Evolutionary conservation across 306 rosid genomes (phyloP).

Genomic region (Lathyrus sativus): DNA sequence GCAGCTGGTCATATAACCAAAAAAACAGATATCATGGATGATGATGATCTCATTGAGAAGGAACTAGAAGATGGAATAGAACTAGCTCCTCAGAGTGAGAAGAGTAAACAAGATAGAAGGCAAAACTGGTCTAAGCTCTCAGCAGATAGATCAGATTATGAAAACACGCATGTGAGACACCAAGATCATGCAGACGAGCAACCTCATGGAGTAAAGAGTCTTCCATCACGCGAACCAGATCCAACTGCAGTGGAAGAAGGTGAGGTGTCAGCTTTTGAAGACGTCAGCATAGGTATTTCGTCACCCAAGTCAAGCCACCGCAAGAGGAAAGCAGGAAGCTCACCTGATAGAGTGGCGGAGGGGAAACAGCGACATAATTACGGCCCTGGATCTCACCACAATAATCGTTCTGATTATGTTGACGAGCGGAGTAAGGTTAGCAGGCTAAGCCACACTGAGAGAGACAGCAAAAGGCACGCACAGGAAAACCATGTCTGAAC

Average conservation of each 20-base stretch:
- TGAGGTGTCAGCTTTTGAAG: constrained; percentile 62
- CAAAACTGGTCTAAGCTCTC: constrained; percentile 76
- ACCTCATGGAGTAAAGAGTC: constrained; percentile 43
- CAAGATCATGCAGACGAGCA: constrained; percentile 61
- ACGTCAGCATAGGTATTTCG: constrained; percentile 43
- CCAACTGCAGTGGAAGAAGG: constrained; percentile 83
- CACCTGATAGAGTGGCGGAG: constrained; percentile 54
- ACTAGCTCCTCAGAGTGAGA: constrained; percentile 73
- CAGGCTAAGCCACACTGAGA: constrained; percentile 58
- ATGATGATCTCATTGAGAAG: constrained; percentile 94
- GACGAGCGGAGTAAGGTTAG: constrained; percentile 54
- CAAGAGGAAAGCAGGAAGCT: constrained; percentile 81
- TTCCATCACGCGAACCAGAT: constrained; percentile 48
- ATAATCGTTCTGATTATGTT: constrained; percentile 46
- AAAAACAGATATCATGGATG: constrained; percentile 79
- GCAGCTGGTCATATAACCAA: constrained; percentile 62
- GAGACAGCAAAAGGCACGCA: constrained; percentile 67
- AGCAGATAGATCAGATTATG: constrained; percentile 60
- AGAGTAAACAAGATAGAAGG: constrained; percentile 71
- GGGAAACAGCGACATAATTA: constrained; percentile 63
- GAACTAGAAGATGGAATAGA: constrained; percentile 97
- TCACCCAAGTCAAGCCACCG: constrained; percentile 70
- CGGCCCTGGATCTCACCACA: constrained; percentile 53
- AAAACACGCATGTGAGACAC: constrained; percentile 59
- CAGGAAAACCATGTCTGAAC: constrained; percentile 72